Percentiles rank a stretch among this genome's conserved stretches.
Evolutionary conservation across 108 stramenopile genomes (phyloP).

Genomic region (Pseudonitzschia multistriata): DNA sequence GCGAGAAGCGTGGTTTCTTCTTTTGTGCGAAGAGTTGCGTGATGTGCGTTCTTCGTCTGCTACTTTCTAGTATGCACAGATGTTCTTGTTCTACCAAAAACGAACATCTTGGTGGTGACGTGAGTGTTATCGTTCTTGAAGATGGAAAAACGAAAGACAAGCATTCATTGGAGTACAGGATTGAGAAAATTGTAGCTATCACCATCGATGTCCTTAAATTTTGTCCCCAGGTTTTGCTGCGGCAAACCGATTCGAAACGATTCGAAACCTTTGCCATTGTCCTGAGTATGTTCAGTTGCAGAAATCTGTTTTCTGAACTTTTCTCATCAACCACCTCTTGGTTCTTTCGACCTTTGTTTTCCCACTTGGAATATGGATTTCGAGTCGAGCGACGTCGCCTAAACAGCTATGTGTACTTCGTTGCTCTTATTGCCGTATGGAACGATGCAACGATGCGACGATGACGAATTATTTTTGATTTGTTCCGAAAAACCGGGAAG

Average conservation of each 20-base stretch:
- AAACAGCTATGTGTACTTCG: no score
- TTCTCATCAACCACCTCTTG: not conserved
- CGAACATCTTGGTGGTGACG: not conserved
- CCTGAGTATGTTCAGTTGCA: not conserved
- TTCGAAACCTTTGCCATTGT: not conserved
- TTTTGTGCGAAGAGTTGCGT: constrained; percentile 16
- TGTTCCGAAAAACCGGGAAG: no score
- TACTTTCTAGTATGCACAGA: not conserved
- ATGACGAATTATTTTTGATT: not conserved
- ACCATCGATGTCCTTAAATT: not conserved
- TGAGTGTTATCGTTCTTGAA: not conserved
- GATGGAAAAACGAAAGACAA: not conserved
- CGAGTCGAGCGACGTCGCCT: no score
- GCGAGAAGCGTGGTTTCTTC: constrained; percentile 29
- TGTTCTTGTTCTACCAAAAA: not conserved
- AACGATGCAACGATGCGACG: no score
- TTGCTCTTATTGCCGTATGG: no score
- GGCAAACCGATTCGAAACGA: not conserved
- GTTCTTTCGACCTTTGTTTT: not conserved
- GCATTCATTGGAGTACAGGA: not conserved
- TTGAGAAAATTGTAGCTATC: not conserved
- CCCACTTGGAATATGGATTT: not conserved
- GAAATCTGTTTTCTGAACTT: not conserved
- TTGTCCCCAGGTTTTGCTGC: not conserved
- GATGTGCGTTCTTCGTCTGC: not conserved